Base-by-base conservation (phyloP, 108 stramenopile genomes). In the Pseudonitzschia delicatissima region DNA sequence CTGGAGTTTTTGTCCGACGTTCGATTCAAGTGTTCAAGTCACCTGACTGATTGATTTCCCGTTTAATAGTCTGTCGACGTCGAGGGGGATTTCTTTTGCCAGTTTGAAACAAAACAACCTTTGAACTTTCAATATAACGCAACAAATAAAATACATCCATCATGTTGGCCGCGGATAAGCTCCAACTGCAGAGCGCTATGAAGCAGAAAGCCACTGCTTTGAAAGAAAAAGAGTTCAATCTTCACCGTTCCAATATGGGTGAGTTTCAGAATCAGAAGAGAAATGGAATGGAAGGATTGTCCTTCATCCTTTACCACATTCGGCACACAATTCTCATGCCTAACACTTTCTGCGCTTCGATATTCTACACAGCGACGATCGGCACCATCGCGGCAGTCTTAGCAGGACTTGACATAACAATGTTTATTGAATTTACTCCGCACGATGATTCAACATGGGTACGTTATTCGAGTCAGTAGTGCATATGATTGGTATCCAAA, bases 211-310 rank as follows among this genome's bases (percentile, higher is more conserved):
- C 91, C 1, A 96, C 92, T 21, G 88, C 88, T 8, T 66, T 96
- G 28, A 96, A 94, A 67, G 95, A 96, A 67, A 96, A 96, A 73
- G 95, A 96, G 71, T 96, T 96, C 77, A 86, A 90, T 67, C 72
- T 96, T 26, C 95, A 96, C 62, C 88, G 92, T 77, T 73, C 77
- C 45, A 96, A 96, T 72, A 74, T 90, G 39, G 86, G 85, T 86
- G 55, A 74, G 84, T 82, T 42, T 33, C 4, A 48, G 2, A 15
- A 23, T 2, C 42, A n/a, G 17, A 44, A 44, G 17, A 13, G 7
- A 6, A 44, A 6, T 44, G 42, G 6, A 2, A n/a, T 44, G 42
- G 17, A 5, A n/a, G 42, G n/a, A 5, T 6, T 44, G 42, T 7
- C 42, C 2, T 2, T 13, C 7, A 13, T 52, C 7, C 4, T 21